Evolutionary conservation across 2,329 filamentous ascomycete species (phyloP), one percentile per base, ranked within the genome.

Genomic region (Sporothrix dimorphospora): DNA sequence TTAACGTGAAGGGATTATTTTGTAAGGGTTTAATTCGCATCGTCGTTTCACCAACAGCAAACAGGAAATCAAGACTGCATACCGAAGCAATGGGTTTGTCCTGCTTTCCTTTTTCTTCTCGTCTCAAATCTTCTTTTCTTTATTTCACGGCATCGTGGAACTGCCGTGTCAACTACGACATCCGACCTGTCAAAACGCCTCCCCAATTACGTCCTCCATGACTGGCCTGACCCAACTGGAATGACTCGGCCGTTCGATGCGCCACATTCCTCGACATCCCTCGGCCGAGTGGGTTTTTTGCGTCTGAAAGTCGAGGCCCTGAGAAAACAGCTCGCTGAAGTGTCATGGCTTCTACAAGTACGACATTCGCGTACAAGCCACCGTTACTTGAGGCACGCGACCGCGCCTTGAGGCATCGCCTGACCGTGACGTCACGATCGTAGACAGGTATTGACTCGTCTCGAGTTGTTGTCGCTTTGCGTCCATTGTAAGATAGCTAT

Each of bases 191-290:
- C 38, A 59, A 42, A 55, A 42, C 59, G n/a, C 38, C 59, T 42
- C 59, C 38, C 38, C n/a, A 63, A 61, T 57, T 57, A 27, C 8
- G n/a, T 24, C 49, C n/a, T 53, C n/a, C 4, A 5, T 14, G 24
- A 57, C 27, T 27, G 49, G 21, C 45, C 19, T 21, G 55, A 8
- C 38, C 27, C 4, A 38, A 42, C 59, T 45, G 59, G 38, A 42
- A 63, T 63, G 59, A 45, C 59, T 42, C 38, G 21, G 59, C 38
- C 59, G 21, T 45, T 24, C 27, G 19, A 38, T 42, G 59, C 59
- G 59, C 38, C 59, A 63, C 59, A 42, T 42, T 63, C 38, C 57
- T 61, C 38, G 24, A n/a, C 38, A 63, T 21, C 11, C 59, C 34
- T 24, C 57, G 55, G 57, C 57, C 34, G 57, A 42, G 38, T 21